These are phyloP conservation scores for Calycina marina DNA, from an alignment of 2,329 filamentous ascomycete genomes.

Conservation along the genomic window DNA sequence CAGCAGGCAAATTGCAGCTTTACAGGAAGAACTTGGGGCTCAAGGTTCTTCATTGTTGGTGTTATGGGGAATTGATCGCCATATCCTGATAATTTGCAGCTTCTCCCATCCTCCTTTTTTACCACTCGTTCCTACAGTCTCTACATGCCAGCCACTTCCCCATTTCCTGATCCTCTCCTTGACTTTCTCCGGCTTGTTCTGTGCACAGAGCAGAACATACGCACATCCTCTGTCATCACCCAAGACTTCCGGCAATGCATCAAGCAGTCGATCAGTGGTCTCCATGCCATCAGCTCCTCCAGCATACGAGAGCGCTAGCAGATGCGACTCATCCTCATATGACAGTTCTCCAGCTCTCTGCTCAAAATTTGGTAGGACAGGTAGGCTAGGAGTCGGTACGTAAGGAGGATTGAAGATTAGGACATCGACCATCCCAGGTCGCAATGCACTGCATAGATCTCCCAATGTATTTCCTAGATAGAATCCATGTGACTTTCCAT, in stretches of 20 bases:
- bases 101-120: slow-evolving; percentile 90
- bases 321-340: slow-evolving; percentile 70
- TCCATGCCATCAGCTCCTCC: slow-evolving; percentile 90
- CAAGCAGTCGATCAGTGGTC: slow-evolving; percentile 67
- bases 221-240: slow-evolving; percentile 55
- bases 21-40: too few relatives aligned
- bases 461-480: slow-evolving; percentile 55
- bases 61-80: too few relatives aligned
- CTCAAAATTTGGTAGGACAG: slow-evolving; percentile 30
- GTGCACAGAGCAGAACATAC: slow-evolving; percentile 78
- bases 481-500: slow-evolving; percentile 25
- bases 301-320: slow-evolving; percentile 76
- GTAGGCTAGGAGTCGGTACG: slow-evolving; percentile 70
- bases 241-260: slow-evolving; percentile 50
- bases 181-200: slow-evolving; percentile 71
- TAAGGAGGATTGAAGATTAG: slow-evolving; percentile 96
- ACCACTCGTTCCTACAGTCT: slow-evolving; percentile 70
- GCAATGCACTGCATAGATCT: slow-evolving; percentile 53
- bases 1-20: too few relatives aligned
- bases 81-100: slow-evolving; percentile 76
- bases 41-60: too few relatives aligned
- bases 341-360: slow-evolving; percentile 19
- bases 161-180: slow-evolving; percentile 45
- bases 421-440: slow-evolving; percentile 52
- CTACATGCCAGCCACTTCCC: slow-evolving; percentile 52